Percentiles rank a stretch among this genome's conserved stretches.
phyloP scores from a whole-genome alignment of 2,329 filamentous ascomycete species.

The Balansia obtecta region DNA sequence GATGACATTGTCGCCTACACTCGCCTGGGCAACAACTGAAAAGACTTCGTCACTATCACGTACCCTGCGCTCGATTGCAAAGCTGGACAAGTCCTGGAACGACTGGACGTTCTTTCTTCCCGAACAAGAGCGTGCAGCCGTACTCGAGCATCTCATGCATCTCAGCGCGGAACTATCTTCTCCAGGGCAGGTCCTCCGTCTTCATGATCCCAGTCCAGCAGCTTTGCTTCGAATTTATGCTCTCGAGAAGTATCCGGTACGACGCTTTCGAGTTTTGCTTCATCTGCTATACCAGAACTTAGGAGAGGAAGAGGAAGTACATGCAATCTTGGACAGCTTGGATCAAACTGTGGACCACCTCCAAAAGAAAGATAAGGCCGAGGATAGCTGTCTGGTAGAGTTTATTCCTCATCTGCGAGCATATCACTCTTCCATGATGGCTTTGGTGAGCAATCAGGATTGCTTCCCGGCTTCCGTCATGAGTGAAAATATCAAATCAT shows the following conservation, averaged over 20 bases:
- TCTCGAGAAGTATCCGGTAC: slow-evolving; percentile 36
- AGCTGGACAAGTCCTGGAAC: slow-evolving; percentile 42
- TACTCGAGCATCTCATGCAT: slow-evolving; percentile 48
- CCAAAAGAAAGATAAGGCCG: slow-evolving; percentile 24
- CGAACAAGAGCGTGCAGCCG: slow-evolving; percentile 40
- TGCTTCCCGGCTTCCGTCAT: slow-evolving; percentile 19
- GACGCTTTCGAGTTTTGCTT: slow-evolving; percentile 38
- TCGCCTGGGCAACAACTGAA: slow-evolving; percentile 40
- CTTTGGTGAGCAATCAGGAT: slow-evolving; percentile 26
- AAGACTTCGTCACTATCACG: slow-evolving; percentile 43
- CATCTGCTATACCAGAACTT: slow-evolving; percentile 35
- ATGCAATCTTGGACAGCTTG: slow-evolving; percentile 26
- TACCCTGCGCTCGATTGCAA: slow-evolving; percentile 46
- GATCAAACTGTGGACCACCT: slow-evolving; percentile 25
- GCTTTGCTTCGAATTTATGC: slow-evolving; percentile 38
- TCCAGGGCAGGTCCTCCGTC: slow-evolving; percentile 22
- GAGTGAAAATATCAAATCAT: slow-evolving; percentile 26
- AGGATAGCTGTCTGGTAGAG: slow-evolving; percentile 30
- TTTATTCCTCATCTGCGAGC: slow-evolving; percentile 38
- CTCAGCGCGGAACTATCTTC: slow-evolving; percentile 28
- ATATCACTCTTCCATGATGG: slow-evolving; percentile 30
- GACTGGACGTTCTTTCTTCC: slow-evolving; percentile 43
- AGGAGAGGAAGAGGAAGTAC: slow-evolving; percentile 28
- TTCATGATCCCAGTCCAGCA: slow-evolving; percentile 33
- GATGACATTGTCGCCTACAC: slow-evolving; percentile 33